phyloP scores from a whole-genome alignment of 805 yeast species.

The Wickerhamiella kurtzmanii region DNA sequence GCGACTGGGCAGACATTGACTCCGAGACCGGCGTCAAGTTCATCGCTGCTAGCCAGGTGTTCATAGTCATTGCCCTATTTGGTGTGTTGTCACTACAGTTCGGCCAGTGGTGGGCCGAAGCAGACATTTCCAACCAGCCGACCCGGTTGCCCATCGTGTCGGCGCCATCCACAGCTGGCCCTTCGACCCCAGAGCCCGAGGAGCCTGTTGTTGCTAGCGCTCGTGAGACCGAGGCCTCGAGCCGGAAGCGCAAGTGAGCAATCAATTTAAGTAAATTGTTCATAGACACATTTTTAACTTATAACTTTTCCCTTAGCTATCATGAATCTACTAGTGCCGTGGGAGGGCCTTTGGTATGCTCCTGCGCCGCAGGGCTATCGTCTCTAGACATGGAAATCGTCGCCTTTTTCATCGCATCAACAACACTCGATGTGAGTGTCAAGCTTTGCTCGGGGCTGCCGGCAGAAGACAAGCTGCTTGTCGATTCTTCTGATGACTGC shows the following conservation, averaged over 20 bases:
- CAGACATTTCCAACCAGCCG: neutral
- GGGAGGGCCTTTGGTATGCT: conserved; percentile 4
- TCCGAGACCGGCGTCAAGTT: conserved; percentile 77
- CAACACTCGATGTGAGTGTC: conserved; percentile 9
- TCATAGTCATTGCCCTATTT: conserved; percentile 52
- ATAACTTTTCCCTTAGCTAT: neutral
- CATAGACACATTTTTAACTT: neutral
- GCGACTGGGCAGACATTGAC: conserved; percentile 91
- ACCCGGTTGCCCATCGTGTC: neutral
- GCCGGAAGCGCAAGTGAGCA: neutral
- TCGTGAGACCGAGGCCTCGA: too few species aligned
- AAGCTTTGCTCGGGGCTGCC: neutral
- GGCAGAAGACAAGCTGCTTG: neutral
- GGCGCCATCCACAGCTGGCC: neutral
- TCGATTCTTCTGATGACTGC: neutral
- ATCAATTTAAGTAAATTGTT: neutral
- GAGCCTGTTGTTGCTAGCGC: neutral
- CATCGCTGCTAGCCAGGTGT: conserved; percentile 75
- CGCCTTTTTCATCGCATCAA: neutral
- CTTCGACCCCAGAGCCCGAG: neutral
- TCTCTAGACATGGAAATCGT: neutral
- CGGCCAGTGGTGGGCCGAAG: conserved; percentile 69
- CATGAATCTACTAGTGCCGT: neutral
- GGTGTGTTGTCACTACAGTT: conserved; percentile 80
- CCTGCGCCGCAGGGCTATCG: conserved; percentile 6